phyloP scores from a whole-genome alignment of 148 eudicot genomes.

The Persicaria tinctoria region DNA sequence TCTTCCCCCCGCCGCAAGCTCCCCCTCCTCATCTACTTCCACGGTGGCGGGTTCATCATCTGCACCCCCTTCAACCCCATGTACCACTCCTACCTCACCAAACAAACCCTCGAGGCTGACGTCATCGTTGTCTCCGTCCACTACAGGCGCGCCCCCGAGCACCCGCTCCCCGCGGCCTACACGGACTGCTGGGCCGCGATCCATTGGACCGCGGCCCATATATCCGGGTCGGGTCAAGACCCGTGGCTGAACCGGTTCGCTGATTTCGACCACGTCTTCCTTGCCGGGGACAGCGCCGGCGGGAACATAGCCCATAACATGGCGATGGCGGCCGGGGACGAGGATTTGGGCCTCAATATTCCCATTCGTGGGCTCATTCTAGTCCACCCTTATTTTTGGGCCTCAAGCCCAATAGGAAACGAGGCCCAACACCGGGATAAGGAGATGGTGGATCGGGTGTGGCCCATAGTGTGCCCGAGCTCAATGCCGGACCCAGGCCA shows the following conservation, averaged over 20 bases:
- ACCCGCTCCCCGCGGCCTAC: constrained; percentile 8
- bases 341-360: neutral
- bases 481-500: constrained; percentile 19
- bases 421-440: neutral
- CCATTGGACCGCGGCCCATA: constrained; percentile 14
- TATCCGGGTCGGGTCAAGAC: constrained; percentile 15
- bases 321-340: constrained; percentile 15
- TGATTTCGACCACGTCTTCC: constrained; percentile 12
- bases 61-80: constrained; percentile 3
- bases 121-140: constrained; percentile 9
- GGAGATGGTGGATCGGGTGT: neutral
- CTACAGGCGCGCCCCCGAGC: neutral
- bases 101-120: constrained; percentile 6
- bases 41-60: constrained; percentile 9
- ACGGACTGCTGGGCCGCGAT: constrained; percentile 9
- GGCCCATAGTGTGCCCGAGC: constrained; percentile 3
- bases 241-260: constrained; percentile 6
- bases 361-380: constrained; percentile 10
- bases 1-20: neutral
- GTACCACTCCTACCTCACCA: neutral
- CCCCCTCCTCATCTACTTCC: constrained; percentile 9
- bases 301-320: constrained; percentile 19
- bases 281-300: constrained; percentile 27
- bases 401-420: neutral
- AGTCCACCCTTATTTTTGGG: constrained; percentile 11